phyloP scores from a whole-genome alignment of 2,329 filamentous ascomycete genomes.

The Aspergillus pseudoviridinutans region DNA sequence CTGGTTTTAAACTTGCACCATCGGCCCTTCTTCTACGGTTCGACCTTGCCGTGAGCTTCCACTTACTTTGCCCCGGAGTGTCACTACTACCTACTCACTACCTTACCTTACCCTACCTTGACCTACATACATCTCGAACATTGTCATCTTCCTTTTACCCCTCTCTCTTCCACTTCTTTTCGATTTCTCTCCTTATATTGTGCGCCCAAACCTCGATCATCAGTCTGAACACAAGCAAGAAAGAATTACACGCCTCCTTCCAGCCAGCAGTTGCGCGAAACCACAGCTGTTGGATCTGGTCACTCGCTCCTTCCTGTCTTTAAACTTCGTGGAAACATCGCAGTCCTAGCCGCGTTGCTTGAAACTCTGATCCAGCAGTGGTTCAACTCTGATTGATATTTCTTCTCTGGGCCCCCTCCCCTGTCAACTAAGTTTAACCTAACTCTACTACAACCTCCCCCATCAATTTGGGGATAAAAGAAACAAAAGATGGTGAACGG shows the following conservation, averaged over 20 bases:
- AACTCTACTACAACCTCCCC: background rate
- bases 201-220: background rate
- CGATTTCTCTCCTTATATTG: constrained; percentile 2
- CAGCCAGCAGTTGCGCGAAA: background rate
- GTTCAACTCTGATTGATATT: constrained; percentile 20
- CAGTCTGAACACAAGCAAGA: background rate
- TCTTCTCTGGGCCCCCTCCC: constrained; percentile 12
- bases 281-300: background rate
- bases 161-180: constrained; percentile 9
- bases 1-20: constrained; percentile 18
- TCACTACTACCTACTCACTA: constrained; percentile 7
- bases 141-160: constrained; percentile 10
- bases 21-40: constrained; percentile 17
- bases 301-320: constrained; percentile 4
- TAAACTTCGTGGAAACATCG: constrained; percentile 7
- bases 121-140: constrained; percentile 4
- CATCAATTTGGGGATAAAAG: background rate
- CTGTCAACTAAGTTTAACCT: constrained; percentile 16
- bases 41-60: constrained; percentile 13
- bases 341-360: constrained; percentile 5
- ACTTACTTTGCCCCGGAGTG: constrained; percentile 15
- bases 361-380: constrained; percentile 19
- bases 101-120: constrained; percentile 5
- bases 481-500: constrained; percentile 37
- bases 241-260: background rate